These are phyloP conservation scores for Mucor saturninus DNA, from an alignment of 371 early-diverging fungal species.

Conservation along the genomic window DNA sequence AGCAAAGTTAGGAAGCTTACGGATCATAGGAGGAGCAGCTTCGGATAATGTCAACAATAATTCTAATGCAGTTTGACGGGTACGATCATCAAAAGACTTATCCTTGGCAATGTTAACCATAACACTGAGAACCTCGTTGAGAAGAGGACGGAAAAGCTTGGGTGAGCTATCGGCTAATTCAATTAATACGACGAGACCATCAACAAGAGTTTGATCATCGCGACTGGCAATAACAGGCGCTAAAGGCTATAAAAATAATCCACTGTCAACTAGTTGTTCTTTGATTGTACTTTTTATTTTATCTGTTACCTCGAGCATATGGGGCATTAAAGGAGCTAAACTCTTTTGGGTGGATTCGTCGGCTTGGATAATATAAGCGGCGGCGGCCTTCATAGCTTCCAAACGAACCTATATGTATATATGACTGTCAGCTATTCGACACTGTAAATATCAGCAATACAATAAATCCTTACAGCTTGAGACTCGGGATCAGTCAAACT, in stretches of 20 bases:
- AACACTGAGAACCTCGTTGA: slow-evolving; percentile 76
- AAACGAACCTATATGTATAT: slow-evolving; percentile 71
- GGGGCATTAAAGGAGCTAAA: slow-evolving; percentile 75
- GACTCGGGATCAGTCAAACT: slow-evolving; percentile 73
- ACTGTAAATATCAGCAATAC: not conserved
- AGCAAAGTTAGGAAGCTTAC: slow-evolving; percentile 82
- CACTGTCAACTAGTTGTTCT: no score
- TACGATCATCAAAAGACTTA: slow-evolving; percentile 71
- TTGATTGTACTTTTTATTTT: no score
- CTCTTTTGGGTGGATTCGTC: slow-evolving; percentile 61
- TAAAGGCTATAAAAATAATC: slow-evolving; percentile 47
- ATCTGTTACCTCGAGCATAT: slow-evolving; percentile 73
- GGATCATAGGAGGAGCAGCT: slow-evolving; percentile 81
- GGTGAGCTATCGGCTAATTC: slow-evolving; percentile 88
- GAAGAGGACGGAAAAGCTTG: slow-evolving; percentile 77
- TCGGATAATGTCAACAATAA: slow-evolving; percentile 90
- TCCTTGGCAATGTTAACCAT: slow-evolving; percentile 80
- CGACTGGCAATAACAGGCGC: slow-evolving; percentile 61
- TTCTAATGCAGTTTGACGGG: slow-evolving; percentile 89
- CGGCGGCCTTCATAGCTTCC: slow-evolving; percentile 86
- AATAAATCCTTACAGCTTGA: slow-evolving; percentile 37
- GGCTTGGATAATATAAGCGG: slow-evolving; percentile 78
- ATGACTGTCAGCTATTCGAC: not conserved
- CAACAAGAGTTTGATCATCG: slow-evolving; percentile 77
- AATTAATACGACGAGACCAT: slow-evolving; percentile 80